Base-by-base conservation (phyloP, 192 early-diverging fungal genomes). In the Coemansia sp. region DNA sequence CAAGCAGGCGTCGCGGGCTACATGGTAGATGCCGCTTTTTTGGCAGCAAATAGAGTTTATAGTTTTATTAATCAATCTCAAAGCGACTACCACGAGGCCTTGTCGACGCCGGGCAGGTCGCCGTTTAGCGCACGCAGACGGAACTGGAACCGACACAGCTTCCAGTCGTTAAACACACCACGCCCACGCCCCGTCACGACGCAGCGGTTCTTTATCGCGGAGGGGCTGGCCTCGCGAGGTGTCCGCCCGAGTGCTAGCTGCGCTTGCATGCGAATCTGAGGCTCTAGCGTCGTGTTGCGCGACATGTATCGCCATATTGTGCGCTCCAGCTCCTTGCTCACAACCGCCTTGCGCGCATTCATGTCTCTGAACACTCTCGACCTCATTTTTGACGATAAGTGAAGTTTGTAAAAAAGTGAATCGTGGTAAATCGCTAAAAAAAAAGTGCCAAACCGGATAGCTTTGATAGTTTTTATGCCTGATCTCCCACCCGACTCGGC, bases 51-150 rank as follows among this genome's bases (percentile, higher is more conserved):
- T 57, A 48, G 53, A 73, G 16, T 48, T 36, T 63, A 63, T 33
- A 55, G 2, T 3, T 16, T 16, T 55, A 33, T 55, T 55, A 33
- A 55, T 33, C 2, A 18, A 64, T 64, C 37, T 55, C 16, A 5
- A 51, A 28, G 26, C 5, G 31, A 28, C 70, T 89, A 93, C 91
- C 91, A 93, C 42, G 88, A 88, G 14, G 88, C 82, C 70, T 93
- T 93, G 73, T 85, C 87, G 36, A 93, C 91, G 60, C 91, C 91
- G 4, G 91, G 89, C 62, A 93, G 72, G 50, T 91, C 89, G 36
- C 91, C 91, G 61, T 88, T 86, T 24, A 93, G 75, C 10, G 91
- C 91, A 73, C 89, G 90, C 40, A 89, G 45, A 58, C 91, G 87
- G 83, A 93, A 93, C 79, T 90, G 88, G 85, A 89, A 89, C 40